Percentiles rank a stretch among this genome's conserved stretches.
phyloP scores from a whole-genome alignment of 345 rosid genomes.

The Dipteronia dyeriana region DNA sequence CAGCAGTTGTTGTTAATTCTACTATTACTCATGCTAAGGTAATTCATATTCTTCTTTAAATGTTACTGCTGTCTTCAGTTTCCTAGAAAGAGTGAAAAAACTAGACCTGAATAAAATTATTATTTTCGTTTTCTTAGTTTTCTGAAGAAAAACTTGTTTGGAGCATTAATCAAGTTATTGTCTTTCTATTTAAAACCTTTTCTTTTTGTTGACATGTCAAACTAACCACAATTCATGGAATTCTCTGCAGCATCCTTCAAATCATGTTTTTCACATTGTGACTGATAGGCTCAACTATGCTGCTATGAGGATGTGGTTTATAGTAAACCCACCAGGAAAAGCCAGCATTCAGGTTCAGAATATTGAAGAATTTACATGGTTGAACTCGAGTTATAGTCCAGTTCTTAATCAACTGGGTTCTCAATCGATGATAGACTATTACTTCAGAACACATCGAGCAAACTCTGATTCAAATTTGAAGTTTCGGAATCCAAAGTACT shows the following conservation, averaged over 20 bases:
- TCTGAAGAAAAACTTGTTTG: conserved; percentile 9
- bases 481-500: conserved; percentile 94
- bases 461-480: conserved; percentile 82
- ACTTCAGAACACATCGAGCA: conserved; percentile 76
- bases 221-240: conserved; percentile 25
- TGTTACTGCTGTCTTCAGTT: conserved; percentile 7
- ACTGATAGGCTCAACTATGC: conserved; percentile 95
- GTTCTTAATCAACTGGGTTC: conserved; percentile 92
- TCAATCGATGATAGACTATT: conserved; percentile 83
- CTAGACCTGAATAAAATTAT: not conserved
- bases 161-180: not conserved
- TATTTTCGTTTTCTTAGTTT: conserved; percentile 1
- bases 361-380: conserved; percentile 90
- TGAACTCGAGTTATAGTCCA: conserved; percentile 94
- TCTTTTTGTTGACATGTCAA: conserved; percentile 13
- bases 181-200: not conserved
- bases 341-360: conserved; percentile 91
- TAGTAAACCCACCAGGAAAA: conserved; percentile 73
- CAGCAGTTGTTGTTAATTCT: conserved; percentile 93
- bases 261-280: conserved; percentile 92
- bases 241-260: conserved; percentile 71
- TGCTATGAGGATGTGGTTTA: conserved; percentile 99
- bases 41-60: conserved; percentile 11
- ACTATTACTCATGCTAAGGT: conserved; percentile 88
- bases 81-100: not conserved